Conservation (phyloP, 2,329 filamentous ascomycete species). For the Colletotrichum costaricense region DNA sequence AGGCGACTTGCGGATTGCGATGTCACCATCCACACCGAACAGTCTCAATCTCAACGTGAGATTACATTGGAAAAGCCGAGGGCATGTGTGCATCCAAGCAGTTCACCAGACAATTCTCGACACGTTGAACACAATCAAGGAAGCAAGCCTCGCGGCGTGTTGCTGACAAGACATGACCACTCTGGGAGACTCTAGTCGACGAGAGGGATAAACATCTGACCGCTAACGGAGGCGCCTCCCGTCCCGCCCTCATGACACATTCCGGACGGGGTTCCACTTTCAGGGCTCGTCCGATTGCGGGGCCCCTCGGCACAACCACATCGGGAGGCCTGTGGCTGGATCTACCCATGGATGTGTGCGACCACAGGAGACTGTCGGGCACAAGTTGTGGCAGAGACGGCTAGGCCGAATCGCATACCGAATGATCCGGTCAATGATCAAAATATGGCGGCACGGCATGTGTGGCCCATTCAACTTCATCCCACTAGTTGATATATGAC, state of each 20-base stretch:
- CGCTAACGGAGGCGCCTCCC: not conserved
- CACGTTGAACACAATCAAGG: not conserved
- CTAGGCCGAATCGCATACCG: not conserved
- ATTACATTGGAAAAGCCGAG: not conserved
- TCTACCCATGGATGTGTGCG: not conserved
- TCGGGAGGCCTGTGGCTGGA: not conserved
- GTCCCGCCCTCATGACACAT: not conserved
- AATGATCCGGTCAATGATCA: not conserved
- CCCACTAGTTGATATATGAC: not conserved
- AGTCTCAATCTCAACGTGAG: not conserved
- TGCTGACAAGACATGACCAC: not conserved
- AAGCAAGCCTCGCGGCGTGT: not conserved
- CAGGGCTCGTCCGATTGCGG: not conserved
- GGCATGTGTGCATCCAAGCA: not conserved
- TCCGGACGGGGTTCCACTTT: constrained; percentile 4
- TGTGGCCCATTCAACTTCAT: not conserved
- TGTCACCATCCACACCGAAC: not conserved
- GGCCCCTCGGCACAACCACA: not conserved
- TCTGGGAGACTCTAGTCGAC: not conserved
- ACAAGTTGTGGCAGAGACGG: not conserved
- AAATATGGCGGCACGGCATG: not conserved
- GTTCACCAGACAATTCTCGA: not conserved
- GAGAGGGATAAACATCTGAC: not conserved
- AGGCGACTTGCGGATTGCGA: not conserved
- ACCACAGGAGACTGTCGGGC: not conserved